Evolutionary conservation across 306 rosid genomes (phyloP), one percentile per base, ranked within the genome.

Genomic region (Gastrolobium villosum): DNA sequence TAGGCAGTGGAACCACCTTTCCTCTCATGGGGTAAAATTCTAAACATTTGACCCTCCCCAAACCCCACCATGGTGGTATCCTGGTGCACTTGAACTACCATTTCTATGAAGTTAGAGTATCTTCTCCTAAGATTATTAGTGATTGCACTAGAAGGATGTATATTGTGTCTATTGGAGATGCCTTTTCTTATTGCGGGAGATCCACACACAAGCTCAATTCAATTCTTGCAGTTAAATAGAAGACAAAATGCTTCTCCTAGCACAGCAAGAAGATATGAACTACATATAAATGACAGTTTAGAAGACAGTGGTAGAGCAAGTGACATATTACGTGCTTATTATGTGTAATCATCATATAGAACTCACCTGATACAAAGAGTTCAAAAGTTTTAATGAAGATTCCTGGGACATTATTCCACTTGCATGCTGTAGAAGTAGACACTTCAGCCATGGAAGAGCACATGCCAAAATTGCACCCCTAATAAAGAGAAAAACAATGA

Each of bases 401-500:
- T 91, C 92, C 82, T 88, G 96, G 73, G 98, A 90, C 85, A 82
- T 84, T 69, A 91, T 88, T 46, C 85, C 89, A 61, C 90, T 91
- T 28, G 97, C 84, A 75, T 94, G 98, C 54, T 88, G 90, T 62
- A 94, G 87, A 67, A 89, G 94, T 15, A 94, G 84, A 79, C 83
- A 81, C 75, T 86, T 87, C 43, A 91, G 79, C 97, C 97, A 91
- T 32, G 96, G 92, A 84, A 91, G 87, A 15, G 94, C 90, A 62
- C 94, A 88, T 36, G 83, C 91, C 89, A 94, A 84, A 82, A 90
- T 85, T 66, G 97, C 94, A 69, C 98, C 97, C 81, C 90, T 90
- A 54, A 14, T 77, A 32, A 50, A 15, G 20, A 40, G 45, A 45
- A 56, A 48, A 14, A 53, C 4, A 44, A n/a, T 36, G 35, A 37